Evolutionary conservation across 345 rosid genomes (phyloP).

Genomic region (Sisymbrium irio): DNA sequence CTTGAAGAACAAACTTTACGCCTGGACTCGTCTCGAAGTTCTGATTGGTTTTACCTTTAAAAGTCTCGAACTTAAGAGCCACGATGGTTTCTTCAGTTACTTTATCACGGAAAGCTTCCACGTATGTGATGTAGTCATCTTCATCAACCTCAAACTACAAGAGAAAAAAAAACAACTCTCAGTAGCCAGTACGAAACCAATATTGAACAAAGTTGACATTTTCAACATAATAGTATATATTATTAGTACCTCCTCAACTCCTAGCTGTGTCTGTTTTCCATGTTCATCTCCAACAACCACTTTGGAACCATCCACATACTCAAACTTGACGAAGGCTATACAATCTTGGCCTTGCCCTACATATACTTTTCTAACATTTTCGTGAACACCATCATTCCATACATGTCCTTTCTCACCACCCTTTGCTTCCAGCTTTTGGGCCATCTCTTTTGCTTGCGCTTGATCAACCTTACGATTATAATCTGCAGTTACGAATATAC

Average conservation of each 20-base stretch:
- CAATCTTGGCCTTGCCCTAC: conserved; percentile 13
- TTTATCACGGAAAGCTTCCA: conserved; percentile 24
- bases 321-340: conserved; percentile 24
- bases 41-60: conserved; percentile 14
- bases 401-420: background rate
- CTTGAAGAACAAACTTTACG: conserved; percentile 21
- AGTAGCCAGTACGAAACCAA: background rate
- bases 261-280: conserved; percentile 7
- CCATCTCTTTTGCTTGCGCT: conserved; percentile 10
- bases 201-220: background rate
- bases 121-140: conserved; percentile 28
- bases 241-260: conserved; percentile 15
- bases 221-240: background rate
- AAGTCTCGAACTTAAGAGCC: conserved; percentile 20
- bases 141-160: conserved; percentile 27
- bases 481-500: background rate
- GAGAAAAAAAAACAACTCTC: background rate
- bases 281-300: conserved; percentile 16
- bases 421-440: conserved; percentile 14
- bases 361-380: conserved; percentile 11
- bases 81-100: background rate
- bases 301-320: conserved; percentile 5
- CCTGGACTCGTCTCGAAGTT: background rate
- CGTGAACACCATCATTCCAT: conserved; percentile 32
- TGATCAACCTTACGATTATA: background rate